These are phyloP conservation scores for Podospora australis DNA, from an alignment of 495 filamentous ascomycete genomes.

Conservation along the genomic window DNA sequence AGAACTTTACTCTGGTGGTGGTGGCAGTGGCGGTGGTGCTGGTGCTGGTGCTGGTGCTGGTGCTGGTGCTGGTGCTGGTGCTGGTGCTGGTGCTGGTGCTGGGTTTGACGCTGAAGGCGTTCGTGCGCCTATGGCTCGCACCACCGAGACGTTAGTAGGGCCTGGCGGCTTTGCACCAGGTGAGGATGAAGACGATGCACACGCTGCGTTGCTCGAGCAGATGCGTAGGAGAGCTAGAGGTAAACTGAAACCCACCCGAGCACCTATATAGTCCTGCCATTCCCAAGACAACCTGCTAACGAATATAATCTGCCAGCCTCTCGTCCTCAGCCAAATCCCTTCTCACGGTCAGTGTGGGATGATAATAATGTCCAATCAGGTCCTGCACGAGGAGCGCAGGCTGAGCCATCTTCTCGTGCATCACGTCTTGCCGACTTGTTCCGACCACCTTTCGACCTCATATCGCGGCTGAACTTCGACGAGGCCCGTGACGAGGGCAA, in stretches of 20 bases:
- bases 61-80: too few relatives aligned
- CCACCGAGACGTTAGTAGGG: slow-evolving; percentile 83
- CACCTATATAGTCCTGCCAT: background rate
- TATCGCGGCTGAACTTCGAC: slow-evolving; percentile 68
- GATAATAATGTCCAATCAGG: slow-evolving; percentile 28
- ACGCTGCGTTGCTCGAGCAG: slow-evolving; percentile 60
- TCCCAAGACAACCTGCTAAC: background rate
- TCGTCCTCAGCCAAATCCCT: slow-evolving; percentile 47
- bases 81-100: slow-evolving; percentile 25
- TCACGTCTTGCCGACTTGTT: slow-evolving; percentile 78
- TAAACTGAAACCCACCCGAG: slow-evolving; percentile 28
- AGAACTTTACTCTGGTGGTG: slow-evolving; percentile 66
- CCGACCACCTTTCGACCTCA: slow-evolving; percentile 83
- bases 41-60: slow-evolving; percentile 5
- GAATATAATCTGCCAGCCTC: background rate
- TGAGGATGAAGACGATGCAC: slow-evolving; percentile 52
- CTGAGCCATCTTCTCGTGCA: slow-evolving; percentile 18
- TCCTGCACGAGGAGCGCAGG: slow-evolving; percentile 5
- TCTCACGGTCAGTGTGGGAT: slow-evolving; percentile 84
- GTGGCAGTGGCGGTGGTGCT: slow-evolving; percentile 34
- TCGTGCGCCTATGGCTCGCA: slow-evolving; percentile 84
- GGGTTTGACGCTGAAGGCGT: slow-evolving; percentile 53
- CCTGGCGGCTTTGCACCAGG: slow-evolving; percentile 48
- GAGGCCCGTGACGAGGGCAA: slow-evolving; percentile 76
- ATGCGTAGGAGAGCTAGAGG: slow-evolving; percentile 49